Percentiles rank a stretch among this genome's conserved stretches.
Evolutionary conservation across 164 flowering plant species (phyloP).

Genomic region (Vitis cinerea): DNA sequence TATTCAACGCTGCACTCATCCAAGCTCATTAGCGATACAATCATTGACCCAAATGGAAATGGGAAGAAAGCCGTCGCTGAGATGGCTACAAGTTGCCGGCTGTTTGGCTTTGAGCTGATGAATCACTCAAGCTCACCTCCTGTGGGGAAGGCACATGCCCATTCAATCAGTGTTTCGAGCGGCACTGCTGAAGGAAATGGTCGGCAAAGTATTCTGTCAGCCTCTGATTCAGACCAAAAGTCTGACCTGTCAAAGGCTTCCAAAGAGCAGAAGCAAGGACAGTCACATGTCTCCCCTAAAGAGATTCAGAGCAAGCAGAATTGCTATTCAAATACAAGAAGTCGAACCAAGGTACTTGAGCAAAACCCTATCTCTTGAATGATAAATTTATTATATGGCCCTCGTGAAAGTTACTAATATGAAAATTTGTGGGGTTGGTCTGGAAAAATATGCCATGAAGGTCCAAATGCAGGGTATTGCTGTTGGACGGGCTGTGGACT

Average conservation of each 20-base stretch:
- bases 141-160: conserved; percentile 19
- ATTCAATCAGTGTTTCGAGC: conserved; percentile 13
- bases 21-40: conserved; percentile 20
- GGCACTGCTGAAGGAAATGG: conserved; percentile 29
- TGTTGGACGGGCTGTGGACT: conserved; percentile 91
- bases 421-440: background rate
- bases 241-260: conserved; percentile 49
- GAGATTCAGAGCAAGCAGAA: conserved; percentile 53
- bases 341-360: conserved; percentile 75
- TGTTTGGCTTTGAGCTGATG: conserved; percentile 62
- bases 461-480: conserved; percentile 96
- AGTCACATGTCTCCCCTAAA: conserved; percentile 29
- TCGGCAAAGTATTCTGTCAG: conserved; percentile 27
- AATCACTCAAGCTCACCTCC: conserved; percentile 16
- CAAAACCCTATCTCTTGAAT: background rate
- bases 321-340: conserved; percentile 46
- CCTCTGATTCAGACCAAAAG: conserved; percentile 52
- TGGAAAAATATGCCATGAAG: conserved; percentile 28
- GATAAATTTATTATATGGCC: background rate
- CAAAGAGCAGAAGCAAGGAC: conserved; percentile 41
- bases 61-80: conserved; percentile 33
- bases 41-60: conserved; percentile 19
- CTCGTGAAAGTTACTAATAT: background rate
- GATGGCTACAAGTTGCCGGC: conserved; percentile 33
- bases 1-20: conserved; percentile 27